Conservation (phyloP, 179 eudicot species). For the Drosera spatulata region DNA sequence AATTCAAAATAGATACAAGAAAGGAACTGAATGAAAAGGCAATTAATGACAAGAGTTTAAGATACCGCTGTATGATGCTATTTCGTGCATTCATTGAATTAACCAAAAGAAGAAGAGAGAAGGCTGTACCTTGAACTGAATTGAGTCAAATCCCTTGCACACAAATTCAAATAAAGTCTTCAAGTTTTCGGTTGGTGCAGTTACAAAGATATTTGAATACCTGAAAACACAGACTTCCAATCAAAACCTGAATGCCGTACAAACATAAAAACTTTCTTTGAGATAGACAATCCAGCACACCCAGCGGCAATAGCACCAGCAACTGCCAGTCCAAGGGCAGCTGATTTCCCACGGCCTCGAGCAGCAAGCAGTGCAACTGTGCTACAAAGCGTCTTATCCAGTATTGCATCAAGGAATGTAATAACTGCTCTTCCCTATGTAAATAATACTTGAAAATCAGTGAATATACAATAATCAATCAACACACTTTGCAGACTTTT, state of each 20-base stretch:
- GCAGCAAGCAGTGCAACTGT: slow-evolving; percentile 90
- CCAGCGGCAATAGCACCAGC: slow-evolving; percentile 95
- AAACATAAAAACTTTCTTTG: background rate
- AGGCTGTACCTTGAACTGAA: slow-evolving; percentile 63
- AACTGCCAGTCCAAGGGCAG: slow-evolving; percentile 87
- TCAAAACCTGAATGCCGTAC: slow-evolving; percentile 2
- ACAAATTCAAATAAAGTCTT: slow-evolving; percentile 87
- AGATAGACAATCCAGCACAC: slow-evolving; percentile 18
- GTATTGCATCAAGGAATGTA: slow-evolving; percentile 77
- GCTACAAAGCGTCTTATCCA: slow-evolving; percentile 74
- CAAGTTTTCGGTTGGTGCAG: slow-evolving; percentile 94
- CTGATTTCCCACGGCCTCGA: slow-evolving; percentile 99
- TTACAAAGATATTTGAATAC: slow-evolving; percentile 84
- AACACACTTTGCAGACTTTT: background rate
- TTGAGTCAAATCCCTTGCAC: slow-evolving; percentile 58
- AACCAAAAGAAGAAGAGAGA: no score
- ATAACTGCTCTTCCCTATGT: slow-evolving; percentile 73
- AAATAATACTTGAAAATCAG: background rate
- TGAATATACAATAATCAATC: background rate
- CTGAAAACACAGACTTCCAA: slow-evolving; percentile 22
- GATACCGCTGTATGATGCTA: no score
- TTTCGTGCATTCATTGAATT: no score
- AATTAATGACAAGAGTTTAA: no score
- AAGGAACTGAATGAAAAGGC: no score
- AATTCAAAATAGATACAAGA: no score